These are phyloP conservation scores for Raffaelea albimanens DNA, from an alignment of 2,329 filamentous ascomycete genomes.

Conservation along the genomic window DNA sequence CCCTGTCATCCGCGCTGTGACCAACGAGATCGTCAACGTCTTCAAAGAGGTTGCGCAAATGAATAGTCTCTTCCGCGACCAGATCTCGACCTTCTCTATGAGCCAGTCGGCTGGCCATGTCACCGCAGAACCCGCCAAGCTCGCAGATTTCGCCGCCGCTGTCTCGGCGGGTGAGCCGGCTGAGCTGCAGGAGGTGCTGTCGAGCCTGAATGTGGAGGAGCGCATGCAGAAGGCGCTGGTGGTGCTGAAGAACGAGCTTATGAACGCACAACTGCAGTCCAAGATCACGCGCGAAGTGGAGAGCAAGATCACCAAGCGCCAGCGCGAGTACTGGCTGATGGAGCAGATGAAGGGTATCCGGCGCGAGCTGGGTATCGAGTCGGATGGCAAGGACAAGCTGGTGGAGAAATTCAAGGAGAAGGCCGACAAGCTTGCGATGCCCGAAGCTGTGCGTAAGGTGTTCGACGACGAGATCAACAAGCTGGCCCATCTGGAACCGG, in stretches of 20 bases:
- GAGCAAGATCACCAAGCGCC: constrained; percentile 91
- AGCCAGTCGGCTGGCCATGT: constrained; percentile 92
- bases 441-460: constrained; percentile 89
- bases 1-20: constrained; percentile 79
- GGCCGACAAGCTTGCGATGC: constrained; percentile 88
- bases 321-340: constrained; percentile 97
- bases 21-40: constrained; percentile 96
- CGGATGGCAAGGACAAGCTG: constrained; percentile 95
- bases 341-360: constrained; percentile 99
- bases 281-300: constrained; percentile 99
- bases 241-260: constrained; percentile 93
- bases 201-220: constrained; percentile 83
- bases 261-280: constrained; percentile 93
- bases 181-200: constrained; percentile 86
- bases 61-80: constrained; percentile 92
- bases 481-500: constrained; percentile 86
- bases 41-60: constrained; percentile 94
- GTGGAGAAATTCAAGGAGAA: constrained; percentile 98
- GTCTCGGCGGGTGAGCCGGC: constrained; percentile 89
- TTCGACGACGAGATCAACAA: constrained; percentile 99
- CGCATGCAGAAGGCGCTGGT: constrained; percentile 84
- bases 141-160: constrained; percentile 94
- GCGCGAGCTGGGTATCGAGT: constrained; percentile 89
- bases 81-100: constrained; percentile 95
- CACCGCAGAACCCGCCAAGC: constrained; percentile 84